These are phyloP conservation scores for Trichoderma pleuroti DNA, from an alignment of 2,329 filamentous ascomycete species.

Conservation along the genomic window DNA sequence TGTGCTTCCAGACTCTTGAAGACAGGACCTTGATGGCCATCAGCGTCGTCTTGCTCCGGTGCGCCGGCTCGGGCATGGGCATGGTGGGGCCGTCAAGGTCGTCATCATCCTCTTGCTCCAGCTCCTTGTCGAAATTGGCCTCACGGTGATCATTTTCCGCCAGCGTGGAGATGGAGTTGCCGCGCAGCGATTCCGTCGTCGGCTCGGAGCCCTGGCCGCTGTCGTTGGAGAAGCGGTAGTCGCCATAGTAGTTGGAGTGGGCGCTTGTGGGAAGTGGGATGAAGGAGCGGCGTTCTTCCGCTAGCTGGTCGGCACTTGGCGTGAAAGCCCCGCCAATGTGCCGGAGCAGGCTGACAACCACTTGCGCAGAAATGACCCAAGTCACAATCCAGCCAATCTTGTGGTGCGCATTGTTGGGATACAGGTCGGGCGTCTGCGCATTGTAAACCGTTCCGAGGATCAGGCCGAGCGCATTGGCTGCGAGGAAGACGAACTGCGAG, in stretches of 20 bases:
- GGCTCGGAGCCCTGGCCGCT: slow-evolving; percentile 73
- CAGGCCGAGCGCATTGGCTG: slow-evolving; percentile 61
- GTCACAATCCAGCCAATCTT: slow-evolving; percentile 83
- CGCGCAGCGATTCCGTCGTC: slow-evolving; percentile 63
- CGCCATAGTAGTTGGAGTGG: slow-evolving; percentile 43
- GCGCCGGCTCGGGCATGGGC: slow-evolving; percentile 26
- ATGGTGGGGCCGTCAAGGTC: slow-evolving; percentile 26
- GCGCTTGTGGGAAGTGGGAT: slow-evolving; percentile 58
- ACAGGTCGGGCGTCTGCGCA: slow-evolving; percentile 76
- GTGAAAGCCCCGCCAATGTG: slow-evolving; percentile 43
- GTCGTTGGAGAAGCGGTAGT: slow-evolving; percentile 63
- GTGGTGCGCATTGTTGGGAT: slow-evolving; percentile 83
- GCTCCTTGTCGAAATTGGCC: slow-evolving; percentile 43
- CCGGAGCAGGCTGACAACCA: slow-evolving; percentile 63
- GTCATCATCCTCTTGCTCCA: slow-evolving; percentile 45
- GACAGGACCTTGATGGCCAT: slow-evolving; percentile 56
- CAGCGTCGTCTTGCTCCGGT: slow-evolving; percentile 50
- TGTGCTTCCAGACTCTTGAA: slow-evolving; percentile 51
- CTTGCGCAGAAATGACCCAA: slow-evolving; percentile 67
- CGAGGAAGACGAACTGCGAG: slow-evolving; percentile 65
- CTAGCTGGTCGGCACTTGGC: neutral
- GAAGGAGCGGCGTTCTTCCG: slow-evolving; percentile 55
- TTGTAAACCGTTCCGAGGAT: slow-evolving; percentile 71
- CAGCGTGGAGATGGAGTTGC: slow-evolving; percentile 60
- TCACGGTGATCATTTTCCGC: slow-evolving; percentile 20